Evolutionary conservation across 164 flowering plant species (phyloP).

Genomic region (Cinnamomum micranthum): DNA sequence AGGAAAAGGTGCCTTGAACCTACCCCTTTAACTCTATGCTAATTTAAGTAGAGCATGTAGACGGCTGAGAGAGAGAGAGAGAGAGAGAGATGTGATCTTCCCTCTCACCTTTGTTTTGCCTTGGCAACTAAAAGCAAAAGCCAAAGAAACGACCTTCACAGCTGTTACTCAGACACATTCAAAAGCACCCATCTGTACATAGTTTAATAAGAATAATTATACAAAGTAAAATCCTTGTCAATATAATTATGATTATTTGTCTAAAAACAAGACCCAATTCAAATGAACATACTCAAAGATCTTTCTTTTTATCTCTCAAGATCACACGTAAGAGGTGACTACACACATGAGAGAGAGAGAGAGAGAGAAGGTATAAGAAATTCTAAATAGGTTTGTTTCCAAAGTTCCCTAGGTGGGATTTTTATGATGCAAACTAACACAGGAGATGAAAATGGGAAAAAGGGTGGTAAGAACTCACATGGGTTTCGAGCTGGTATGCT

Average conservation of each 20-base stretch:
- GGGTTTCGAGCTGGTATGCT: conserved; percentile 70
- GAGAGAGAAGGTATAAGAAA: background rate
- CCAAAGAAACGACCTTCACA: conserved; percentile 31
- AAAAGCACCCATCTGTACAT: conserved; percentile 5
- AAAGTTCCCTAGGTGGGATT: background rate
- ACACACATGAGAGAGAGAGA: background rate
- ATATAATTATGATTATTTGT: background rate
- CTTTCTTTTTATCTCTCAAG: background rate
- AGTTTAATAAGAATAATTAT: background rate
- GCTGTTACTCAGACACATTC: conserved; percentile 18
- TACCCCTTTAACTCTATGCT: conserved; percentile 36
- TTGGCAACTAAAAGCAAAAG: conserved; percentile 37
- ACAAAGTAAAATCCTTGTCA: background rate
- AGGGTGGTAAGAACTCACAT: conserved; percentile 60
- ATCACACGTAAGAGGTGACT: background rate
- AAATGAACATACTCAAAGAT: background rate
- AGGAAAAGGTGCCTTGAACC: conserved; percentile 44
- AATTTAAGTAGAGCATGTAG: conserved; percentile 31
- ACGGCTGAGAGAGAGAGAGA: conserved; percentile 11
- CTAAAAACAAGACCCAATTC: background rate
- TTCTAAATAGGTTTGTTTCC: background rate
- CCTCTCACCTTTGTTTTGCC: conserved; percentile 21
- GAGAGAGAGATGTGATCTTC: conserved; percentile 3
- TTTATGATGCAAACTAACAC: background rate
- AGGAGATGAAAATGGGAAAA: background rate